A percentile compares a stretch with the other conserved stretches of the same genome.
phyloP scores from a whole-genome alignment of 768 basidiomycete species.

The Asterophora parasitica region DNA sequence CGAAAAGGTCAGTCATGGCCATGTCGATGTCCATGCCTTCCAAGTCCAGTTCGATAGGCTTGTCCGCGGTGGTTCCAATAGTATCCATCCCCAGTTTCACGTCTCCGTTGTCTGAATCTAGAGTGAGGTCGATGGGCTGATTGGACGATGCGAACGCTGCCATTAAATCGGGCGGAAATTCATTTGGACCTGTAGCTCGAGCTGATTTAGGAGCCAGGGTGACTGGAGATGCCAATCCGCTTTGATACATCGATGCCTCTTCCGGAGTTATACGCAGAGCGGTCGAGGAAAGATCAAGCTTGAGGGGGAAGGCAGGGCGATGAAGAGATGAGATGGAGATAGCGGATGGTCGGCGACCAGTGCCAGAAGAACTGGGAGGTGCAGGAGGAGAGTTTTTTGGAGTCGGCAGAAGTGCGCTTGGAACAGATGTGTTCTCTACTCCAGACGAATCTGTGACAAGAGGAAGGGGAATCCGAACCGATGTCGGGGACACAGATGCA shows the following conservation, averaged over 20 bases:
- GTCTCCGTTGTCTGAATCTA: constrained; percentile 18
- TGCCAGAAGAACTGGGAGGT: constrained; percentile 20
- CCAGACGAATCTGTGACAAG: constrained; percentile 5
- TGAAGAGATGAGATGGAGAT: constrained; percentile 80
- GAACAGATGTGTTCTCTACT: constrained; percentile 1
- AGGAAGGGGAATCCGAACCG: constrained; percentile 16
- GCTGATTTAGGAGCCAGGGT: constrained; percentile 80
- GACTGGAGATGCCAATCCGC: constrained; percentile 70
- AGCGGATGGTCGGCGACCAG: constrained; percentile 62
- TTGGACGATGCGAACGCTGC: constrained; percentile 48
- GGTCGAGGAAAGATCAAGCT: constrained; percentile 76
- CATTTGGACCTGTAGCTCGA: constrained; percentile 47
- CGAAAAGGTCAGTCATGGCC: constrained; percentile 53
- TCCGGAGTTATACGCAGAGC: constrained; percentile 62
- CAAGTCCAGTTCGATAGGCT: constrained; percentile 77
- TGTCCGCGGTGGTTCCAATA: constrained; percentile 66
- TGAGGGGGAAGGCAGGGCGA: constrained; percentile 63
- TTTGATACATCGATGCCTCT: constrained; percentile 53
- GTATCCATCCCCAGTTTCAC: constrained; percentile 31
- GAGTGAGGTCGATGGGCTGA: constrained; percentile 52
- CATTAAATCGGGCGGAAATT: constrained; percentile 62
- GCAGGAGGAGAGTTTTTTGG: constrained; percentile 31
- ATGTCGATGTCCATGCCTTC: constrained; percentile 67
- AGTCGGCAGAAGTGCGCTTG: constrained; percentile 20
- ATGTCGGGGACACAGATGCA: constrained; percentile 21